Evolutionary conservation across 306 rosid species (phyloP), one percentile per base, ranked within the genome.

Genomic region (Lupinus albus): DNA sequence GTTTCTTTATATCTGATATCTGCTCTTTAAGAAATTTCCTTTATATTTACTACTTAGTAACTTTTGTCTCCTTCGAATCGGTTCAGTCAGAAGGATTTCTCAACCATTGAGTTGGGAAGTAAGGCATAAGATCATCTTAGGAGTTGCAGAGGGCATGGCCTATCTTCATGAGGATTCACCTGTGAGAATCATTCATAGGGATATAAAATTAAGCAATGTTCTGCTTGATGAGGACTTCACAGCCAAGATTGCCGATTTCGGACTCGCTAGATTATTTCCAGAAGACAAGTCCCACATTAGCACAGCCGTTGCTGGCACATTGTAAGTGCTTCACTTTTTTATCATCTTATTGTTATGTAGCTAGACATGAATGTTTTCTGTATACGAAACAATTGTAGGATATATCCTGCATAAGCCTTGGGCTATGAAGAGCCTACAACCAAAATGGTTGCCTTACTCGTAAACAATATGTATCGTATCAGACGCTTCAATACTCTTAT

Each of bases 231-330:
- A 80, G 30, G 73, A 87, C 28, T 82, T 84, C 77, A 71, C 72
- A 7, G 71, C 93, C 7, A 87, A 84, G 79, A 82, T 87, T 64
- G 93, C 87, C 8, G 89, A 87, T 80, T 87, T 87, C 64, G 93
- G 93, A 64, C 87, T 87, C n/a, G 93, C 89, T 71, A 78, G 93
- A 68, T 68, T 87, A 18, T 84, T 87, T 65, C 81, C 81, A 3
- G 77, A 65, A 71, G 74, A 77, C 42, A 72, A 52, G 52, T 64
- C 77, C 58, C 81, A 71, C 64, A 39, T 77, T 64, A 77, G 77
- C 69, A 77, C 81, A 48, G 67, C 77, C n/a, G 44, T 77, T 71
- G 81, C 81, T 0, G 81, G 81, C 45, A 77, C 81, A 32, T 35
- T 77, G 81, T 77, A 65, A 77, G 81, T 47, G 47, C 51, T 48